Base-by-base conservation (phyloP, 2,329 filamentous ascomycete genomes). In the Scedosporium boydii region DNA sequence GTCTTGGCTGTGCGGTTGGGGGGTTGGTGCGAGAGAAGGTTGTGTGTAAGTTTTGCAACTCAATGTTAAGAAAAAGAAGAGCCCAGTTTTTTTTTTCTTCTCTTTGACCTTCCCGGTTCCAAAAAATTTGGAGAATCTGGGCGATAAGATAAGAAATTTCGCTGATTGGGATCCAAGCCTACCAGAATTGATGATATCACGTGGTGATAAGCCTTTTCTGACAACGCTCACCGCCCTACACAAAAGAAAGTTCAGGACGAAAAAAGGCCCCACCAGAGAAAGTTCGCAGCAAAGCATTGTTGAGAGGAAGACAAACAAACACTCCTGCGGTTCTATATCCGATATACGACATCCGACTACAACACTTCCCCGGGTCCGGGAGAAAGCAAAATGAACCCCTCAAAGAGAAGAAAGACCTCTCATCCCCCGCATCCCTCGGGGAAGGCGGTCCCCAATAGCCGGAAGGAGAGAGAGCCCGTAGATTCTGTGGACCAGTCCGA, bases 381-480 rank as follows among this genome's bases (percentile, higher is more conserved):
- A 38, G 3, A 38, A 12, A 38, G 4, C 67, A 71, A 48, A 44
- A 77, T 79, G 76, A 70, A 69, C 46, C 67, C 72, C 46, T 58
- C 68, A 26, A 80, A 80, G 65, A 72, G 78, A 63, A 73, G 75
- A 69, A 81, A 78, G 70, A 63, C 72, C 46, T 72, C 73, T 59
- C 71, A 72, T 4, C 56, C 53, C 18, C 29, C 27, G n/a, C 71
- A 72, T 4, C 56, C 53, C 12, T 4, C 56, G 16, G 29, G 23
- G 51, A 64, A 63, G 48, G 63, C 16, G 7, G 6, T 12, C 51
- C 55, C 44, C 14, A 60, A 12, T 60, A 5, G 51, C 12, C 18
- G 51, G 21, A 55, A 55, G 51, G 60, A 60, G 58, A 56, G 48
- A 26, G 48, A 34, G 42, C 62, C 42, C 9, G 29, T 44, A 12